These are phyloP conservation scores for Ophiocordyceps robertsii DNA, from an alignment of 2,329 filamentous ascomycete genomes.

Conservation along the genomic window DNA sequence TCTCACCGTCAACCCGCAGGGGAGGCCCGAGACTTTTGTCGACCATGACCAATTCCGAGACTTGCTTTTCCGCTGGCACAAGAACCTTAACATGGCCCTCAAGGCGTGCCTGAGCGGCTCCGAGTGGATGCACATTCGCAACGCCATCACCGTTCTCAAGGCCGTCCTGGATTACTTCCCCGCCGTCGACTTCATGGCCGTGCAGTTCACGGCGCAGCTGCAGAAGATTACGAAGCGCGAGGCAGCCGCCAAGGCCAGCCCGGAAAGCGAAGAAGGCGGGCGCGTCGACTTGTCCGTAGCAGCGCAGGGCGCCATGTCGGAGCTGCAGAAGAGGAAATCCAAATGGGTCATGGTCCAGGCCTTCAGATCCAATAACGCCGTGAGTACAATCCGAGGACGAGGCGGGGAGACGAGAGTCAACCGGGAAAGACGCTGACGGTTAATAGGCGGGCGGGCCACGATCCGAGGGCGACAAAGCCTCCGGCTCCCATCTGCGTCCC, in stretches of 20 bases:
- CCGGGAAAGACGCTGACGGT: constrained; percentile 9
- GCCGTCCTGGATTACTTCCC: constrained; percentile 73
- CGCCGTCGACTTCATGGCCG: constrained; percentile 77
- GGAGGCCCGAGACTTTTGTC: constrained; percentile 57
- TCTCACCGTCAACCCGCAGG: constrained; percentile 50
- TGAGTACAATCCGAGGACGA: constrained; percentile 20
- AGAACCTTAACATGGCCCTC: constrained; percentile 63
- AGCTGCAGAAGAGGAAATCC: constrained; percentile 51
- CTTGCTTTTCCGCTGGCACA: constrained; percentile 82
- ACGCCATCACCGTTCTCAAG: constrained; percentile 83
- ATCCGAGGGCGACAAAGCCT: constrained; percentile 15
- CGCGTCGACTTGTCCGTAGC: constrained; percentile 65
- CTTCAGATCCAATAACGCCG: constrained; percentile 48
- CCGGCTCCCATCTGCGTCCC: constrained; percentile 34
- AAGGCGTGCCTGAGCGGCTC: constrained; percentile 68
- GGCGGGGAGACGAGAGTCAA: not conserved
- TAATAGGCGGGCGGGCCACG: constrained; percentile 8
- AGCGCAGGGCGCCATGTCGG: constrained; percentile 57
- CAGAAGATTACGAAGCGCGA: constrained; percentile 54
- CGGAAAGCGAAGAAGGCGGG: constrained; percentile 39
- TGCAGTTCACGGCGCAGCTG: constrained; percentile 48
- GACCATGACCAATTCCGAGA: constrained; percentile 80
- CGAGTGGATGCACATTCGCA: constrained; percentile 97
- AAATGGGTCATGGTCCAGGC: constrained; percentile 64
- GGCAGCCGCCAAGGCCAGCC: constrained; percentile 30